Evolutionary conservation across 2,329 filamentous ascomycete genomes (phyloP).

Genomic region (Cladophialophora carrionii): DNA sequence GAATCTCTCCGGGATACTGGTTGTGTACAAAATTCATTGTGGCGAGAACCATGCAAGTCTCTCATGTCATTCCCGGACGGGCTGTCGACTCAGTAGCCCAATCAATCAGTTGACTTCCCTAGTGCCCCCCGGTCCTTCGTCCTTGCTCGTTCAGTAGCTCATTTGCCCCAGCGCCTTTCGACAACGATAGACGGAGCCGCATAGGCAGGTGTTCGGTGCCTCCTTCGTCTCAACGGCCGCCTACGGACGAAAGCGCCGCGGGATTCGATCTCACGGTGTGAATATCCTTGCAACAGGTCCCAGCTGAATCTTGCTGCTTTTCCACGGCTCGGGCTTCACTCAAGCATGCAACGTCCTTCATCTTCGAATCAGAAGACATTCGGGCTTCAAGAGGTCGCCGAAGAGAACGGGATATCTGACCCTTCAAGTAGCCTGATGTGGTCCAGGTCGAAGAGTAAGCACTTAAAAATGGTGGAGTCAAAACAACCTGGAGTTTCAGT

Average conservation of each 20-base stretch:
- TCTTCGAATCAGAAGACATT: constrained; percentile 12
- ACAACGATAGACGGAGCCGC: background rate
- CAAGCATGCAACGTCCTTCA: constrained; percentile 3
- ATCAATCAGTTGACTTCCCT: background rate
- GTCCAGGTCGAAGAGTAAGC: constrained; percentile 9
- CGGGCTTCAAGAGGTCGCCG: constrained; percentile 20
- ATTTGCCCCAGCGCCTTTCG: background rate
- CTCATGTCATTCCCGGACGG: background rate
- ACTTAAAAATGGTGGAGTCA: constrained; percentile 1
- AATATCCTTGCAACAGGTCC: background rate
- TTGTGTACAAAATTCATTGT: constrained; percentile 1
- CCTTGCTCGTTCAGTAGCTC: background rate
- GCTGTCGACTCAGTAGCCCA: background rate
- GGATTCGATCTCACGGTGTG: background rate
- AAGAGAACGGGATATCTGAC: constrained; percentile 7
- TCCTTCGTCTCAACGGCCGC: background rate
- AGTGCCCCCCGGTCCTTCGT: background rate
- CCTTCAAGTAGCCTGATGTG: constrained; percentile 15
- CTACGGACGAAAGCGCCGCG: constrained; percentile 3
- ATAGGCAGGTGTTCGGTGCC: background rate
- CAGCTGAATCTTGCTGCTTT: constrained; percentile 16
- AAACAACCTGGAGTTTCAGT: background rate
- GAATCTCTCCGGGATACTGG: background rate
- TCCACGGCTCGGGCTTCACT: constrained; percentile 14
- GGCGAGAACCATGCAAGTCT: background rate